Base-by-base conservation (phyloP, 2,329 filamentous ascomycete species). In the Mollisiaceae sp. region DNA sequence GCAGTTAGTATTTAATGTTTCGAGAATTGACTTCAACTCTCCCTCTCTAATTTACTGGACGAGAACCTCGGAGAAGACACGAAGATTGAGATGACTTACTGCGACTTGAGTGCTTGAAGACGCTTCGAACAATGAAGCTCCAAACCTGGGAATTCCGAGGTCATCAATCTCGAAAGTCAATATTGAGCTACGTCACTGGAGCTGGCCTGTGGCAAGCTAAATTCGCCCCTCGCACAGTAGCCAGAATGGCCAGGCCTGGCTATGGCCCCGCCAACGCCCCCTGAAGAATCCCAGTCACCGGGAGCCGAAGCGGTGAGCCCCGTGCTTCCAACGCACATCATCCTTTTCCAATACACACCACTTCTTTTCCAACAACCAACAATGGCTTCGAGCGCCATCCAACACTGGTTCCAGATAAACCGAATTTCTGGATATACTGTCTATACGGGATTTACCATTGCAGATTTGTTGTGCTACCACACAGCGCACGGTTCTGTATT, bases 391-490 rank as follows among this genome's bases (percentile, higher is more conserved):
- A 15, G 4, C 22, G 32, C 4, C 24, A 4, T 18, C 22, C 50
- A n/a, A n/a, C 50, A 54, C 27, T 54, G 50, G 50, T 35, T 54
- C 50, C 50, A 14, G n/a, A 50, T 50, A n/a, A 54, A 5, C 11
- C 15, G 12, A 32, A 32, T 32, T 35, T 8, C 32, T 18, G 18
- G 50, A n/a, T 18, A 6, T 9, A 11, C 24, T 24, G 8, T 12
- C n/a, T 24, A 8, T 20, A 20, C 15, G 2, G 24, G 3, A 24
- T 20, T 9, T 6, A 27, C 20, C 6, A 12, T 18, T 50, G n/a
- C 12, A 14, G n/a, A 50, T 9, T 22, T 14, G 20, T 8, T 50
- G 50, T 54, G 24, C 18, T 35, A 54, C 50, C 50, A 54, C 50
- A 32, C 50, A 54, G 32, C 50, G 14, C 50, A 54, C 18, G 14